phyloP scores from a whole-genome alignment of 139 green algal genomes.

The Zygnema cylindricum region DNA sequence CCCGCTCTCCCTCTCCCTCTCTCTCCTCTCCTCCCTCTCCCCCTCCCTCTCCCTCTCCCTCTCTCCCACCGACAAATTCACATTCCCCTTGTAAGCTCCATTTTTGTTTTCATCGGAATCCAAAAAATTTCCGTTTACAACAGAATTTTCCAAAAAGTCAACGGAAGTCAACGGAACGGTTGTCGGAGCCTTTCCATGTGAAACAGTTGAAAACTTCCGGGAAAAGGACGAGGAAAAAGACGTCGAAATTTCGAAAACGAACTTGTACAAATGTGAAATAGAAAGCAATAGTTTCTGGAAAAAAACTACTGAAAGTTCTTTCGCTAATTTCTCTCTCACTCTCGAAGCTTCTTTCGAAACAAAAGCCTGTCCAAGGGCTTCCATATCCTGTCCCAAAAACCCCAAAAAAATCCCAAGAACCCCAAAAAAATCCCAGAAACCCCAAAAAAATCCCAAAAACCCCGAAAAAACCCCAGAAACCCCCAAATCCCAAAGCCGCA shows the following conservation, averaged over 20 bases:
- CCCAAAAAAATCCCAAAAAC: too few relatives aligned
- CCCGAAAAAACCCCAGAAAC: too few relatives aligned
- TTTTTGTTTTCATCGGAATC: background rate
- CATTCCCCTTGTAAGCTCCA: background rate
- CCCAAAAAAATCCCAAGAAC: too few relatives aligned
- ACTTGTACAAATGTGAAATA: too few relatives aligned
- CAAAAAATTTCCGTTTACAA: background rate
- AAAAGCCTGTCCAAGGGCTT: too few relatives aligned
- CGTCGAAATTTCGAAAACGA: background rate
- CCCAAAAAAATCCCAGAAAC: too few relatives aligned
- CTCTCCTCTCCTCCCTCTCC: background rate
- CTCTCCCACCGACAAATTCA: background rate
- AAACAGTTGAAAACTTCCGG: background rate
- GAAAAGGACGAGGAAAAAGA: background rate
- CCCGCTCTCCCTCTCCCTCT: background rate
- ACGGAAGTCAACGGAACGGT: background rate
- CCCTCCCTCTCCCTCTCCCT: constrained; percentile 18
- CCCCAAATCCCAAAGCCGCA: too few relatives aligned
- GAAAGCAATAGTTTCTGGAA: too few relatives aligned
- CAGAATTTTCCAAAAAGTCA: background rate
- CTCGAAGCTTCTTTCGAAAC: too few relatives aligned
- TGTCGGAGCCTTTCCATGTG: background rate
- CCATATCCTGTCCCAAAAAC: too few relatives aligned
- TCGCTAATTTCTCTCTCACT: too few relatives aligned
- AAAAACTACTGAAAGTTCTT: too few relatives aligned